Base-by-base conservation (phyloP, 495 filamentous ascomycete genomes). In the Xylaria grammica region DNA sequence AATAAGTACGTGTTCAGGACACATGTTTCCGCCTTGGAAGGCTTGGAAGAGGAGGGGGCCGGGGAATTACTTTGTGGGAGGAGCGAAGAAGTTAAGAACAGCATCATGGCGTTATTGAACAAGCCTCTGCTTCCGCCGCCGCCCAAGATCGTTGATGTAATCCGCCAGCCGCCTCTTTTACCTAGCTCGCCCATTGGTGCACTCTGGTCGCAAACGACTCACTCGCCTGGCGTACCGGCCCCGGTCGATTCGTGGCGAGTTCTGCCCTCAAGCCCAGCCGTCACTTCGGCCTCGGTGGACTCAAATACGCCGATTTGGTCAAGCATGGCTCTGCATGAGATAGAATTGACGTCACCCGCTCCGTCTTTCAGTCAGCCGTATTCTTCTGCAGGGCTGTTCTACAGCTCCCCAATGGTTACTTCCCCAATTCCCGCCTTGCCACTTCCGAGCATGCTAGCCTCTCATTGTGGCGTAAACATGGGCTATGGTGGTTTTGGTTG, bases 1-100 rank as follows among this genome's bases (percentile, higher is more conserved):
- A 99, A 99, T 85, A 93, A 90, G 79, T 99, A 95, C 74, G 94
- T 99, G 70, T 99, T 92, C 80, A 87, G 93, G 69, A 93, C 95
- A 30, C 87, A 91, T 68, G 93, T 90, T 65, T 89, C 91, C 67
- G 95, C 94, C 40, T 83, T 99, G 60, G 95, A 99, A 78, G 95
- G 95, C 52, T 79, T 98, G 60, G 95, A 99, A 82, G 95, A 99
- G 78, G 96, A 97, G 74, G 95, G 95, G 60, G 92, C 91, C 48
- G 95, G 95, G 59, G 95, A 99, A 79, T 82, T 99, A 59, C 86
- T 98, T 45, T 90, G 89, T 67, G 94, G 95, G 57, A 89, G 91
- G 78, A 94, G 92, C 75, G 93, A 96, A 72, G 94, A 97, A 63
- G 94, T 97, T 73, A 97, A 97, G 84, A 85, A 83, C 70, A 88